These are phyloP conservation scores for Ploettnerulaceae sp. DNA, from an alignment of 2,329 filamentous ascomycete species.

Conservation along the genomic window DNA sequence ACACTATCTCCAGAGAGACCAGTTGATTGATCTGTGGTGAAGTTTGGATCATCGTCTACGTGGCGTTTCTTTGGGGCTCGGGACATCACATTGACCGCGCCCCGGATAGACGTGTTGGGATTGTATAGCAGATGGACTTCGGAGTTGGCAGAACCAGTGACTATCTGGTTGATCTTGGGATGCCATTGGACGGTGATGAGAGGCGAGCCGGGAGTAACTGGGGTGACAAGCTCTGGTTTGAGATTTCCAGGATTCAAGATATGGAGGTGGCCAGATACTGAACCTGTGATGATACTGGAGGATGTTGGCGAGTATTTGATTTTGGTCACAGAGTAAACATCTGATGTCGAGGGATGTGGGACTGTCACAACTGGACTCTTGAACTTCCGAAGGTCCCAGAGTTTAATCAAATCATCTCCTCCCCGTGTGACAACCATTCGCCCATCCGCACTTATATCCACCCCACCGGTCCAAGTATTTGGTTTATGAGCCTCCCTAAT, in stretches of 20 bases:
- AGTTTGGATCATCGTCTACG: constrained; percentile 83
- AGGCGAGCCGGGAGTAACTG: constrained; percentile 79
- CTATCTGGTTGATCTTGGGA: constrained; percentile 88
- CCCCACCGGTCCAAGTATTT: constrained; percentile 84
- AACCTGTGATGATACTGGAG: constrained; percentile 83
- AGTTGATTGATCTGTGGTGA: constrained; percentile 77
- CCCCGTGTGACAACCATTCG: constrained; percentile 86
- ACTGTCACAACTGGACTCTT: constrained; percentile 80
- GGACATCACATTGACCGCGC: constrained; percentile 85
- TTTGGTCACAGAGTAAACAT: constrained; percentile 77
- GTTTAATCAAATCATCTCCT: constrained; percentile 86
- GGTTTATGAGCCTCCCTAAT: constrained; percentile 76
- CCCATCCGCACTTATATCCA: constrained; percentile 88
- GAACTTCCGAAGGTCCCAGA: constrained; percentile 97
- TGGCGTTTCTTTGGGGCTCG: constrained; percentile 92
- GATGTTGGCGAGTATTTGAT: constrained; percentile 86
- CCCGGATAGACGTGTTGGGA: constrained; percentile 72
- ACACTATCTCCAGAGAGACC: constrained; percentile 83
- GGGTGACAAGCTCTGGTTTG: constrained; percentile 75
- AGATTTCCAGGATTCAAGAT: constrained; percentile 92
- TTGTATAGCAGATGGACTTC: constrained; percentile 90
- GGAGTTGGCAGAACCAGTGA: constrained; percentile 87
- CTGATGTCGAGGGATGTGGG: constrained; percentile 74
- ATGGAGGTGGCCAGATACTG: constrained; percentile 77
- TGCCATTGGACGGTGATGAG: constrained; percentile 89